Evolutionary conservation across 805 yeast genomes (phyloP), one percentile per base, ranked within the genome.

Genomic region (Yarrowia deformans): DNA sequence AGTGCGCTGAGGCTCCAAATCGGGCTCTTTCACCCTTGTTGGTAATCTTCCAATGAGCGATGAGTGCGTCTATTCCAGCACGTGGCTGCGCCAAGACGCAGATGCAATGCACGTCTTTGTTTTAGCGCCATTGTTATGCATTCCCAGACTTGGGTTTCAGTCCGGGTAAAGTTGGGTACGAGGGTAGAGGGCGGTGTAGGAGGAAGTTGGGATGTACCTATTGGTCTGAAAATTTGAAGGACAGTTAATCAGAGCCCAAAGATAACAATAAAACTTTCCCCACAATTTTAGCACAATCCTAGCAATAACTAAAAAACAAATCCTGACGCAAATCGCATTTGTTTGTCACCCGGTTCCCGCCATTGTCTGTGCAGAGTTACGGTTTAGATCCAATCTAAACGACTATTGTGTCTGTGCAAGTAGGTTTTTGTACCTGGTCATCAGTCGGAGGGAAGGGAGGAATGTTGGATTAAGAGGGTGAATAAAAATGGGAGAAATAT

Each of bases 381-480:
- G 8, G 46, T 54, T 54, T 54, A 54, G 45, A 54, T 23, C 32
- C 34, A 54, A 54, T 19, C 35, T 37, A 39, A 54, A 54, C 40
- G 42, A n/a, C 32, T 18, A 35, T 50, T 50, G 55, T 50, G 2
- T 50, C 18, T 4, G 52, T n/a, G 12, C 10, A 12, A 12, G 29
- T 8, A 35, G 34, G 32, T 35, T 35, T 35, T 19, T 54, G 58
- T 54, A 3, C 60, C 60, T 54, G 60, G 60, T 39, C 60, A 39
- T 54, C 58, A 19, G 42, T 37, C 9, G n/a, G 56, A 34, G 40
- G 19, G 9, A 18, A 9, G 9, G 10, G 7, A 3, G 14, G 29
- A 18, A 45, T 16, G 29, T 23, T 23, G 2, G 29, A n/a, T 23
- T 23, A 4, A 23, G 29, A 4, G 2, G 29, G 4, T 23, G 29